Base-by-base conservation (phyloP, 495 filamentous ascomycete genomes). In the Penicillium paxilli region DNA sequence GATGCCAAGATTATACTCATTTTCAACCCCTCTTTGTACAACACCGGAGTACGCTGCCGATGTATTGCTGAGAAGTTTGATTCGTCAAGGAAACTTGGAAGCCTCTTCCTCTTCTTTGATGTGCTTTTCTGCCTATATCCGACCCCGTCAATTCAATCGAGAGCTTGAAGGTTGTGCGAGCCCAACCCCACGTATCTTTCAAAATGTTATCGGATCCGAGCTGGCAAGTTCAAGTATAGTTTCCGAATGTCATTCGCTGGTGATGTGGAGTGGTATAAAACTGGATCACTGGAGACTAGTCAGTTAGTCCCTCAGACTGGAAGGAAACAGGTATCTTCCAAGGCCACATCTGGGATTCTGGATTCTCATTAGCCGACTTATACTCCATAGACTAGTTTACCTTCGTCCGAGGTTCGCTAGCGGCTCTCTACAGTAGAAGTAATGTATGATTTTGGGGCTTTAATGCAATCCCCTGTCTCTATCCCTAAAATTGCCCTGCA, bases 1-100 rank as follows among this genome's bases (percentile, higher is more conserved):
- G 33, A 42, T 44, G 51, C 50, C 37, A 54, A 48, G 57, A 44
- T 35, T 47, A 50, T 47, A 40, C 33, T 28, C 32, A 5, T 1
- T 25, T 45, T n/a, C 21, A 19, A 38, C 20, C 42, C 38, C 28
- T 16, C 14, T 12, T 23, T 23, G 14, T 28, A 28, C 26, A 28
- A 28, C 26, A 5, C n/a, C n/a, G n/a, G n/a, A n/a, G n/a, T n/a
- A n/a, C n/a, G n/a, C n/a, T n/a, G n/a, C n/a, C n/a, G n/a, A n/a
- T n/a, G n/a, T n/a, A n/a, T n/a, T n/a, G n/a, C n/a, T n/a, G n/a
- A n/a, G n/a, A n/a, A n/a, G n/a, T n/a, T n/a, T n/a, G n/a, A n/a
- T n/a, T n/a, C n/a, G n/a, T n/a, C n/a, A n/a, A n/a, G n/a, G n/a
- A n/a, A n/a, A n/a, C n/a, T n/a, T n/a, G n/a, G n/a, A n/a, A n/a